Percentiles rank a stretch among this genome's conserved stretches.
Evolutionary conservation across 139 green algal species (phyloP).

Genomic region (Marvania coccoides): DNA sequence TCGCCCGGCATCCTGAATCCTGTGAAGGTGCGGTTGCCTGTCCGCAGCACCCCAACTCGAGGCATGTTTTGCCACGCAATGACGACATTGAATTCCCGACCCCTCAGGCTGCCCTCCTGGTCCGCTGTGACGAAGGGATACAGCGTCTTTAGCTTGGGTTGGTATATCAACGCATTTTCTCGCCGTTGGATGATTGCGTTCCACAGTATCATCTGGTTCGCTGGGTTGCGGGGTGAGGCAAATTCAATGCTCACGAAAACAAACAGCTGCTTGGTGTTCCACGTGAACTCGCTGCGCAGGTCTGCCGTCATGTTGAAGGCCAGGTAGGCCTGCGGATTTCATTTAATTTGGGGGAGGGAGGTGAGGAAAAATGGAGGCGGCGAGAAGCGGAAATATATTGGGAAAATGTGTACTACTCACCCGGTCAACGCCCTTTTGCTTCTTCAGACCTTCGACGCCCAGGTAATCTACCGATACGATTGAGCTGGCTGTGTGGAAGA

Average conservation of each 20-base stretch:
- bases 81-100: conserved; percentile 57
- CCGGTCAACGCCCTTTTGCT: background rate
- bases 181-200: conserved; percentile 57
- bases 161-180: conserved; percentile 36
- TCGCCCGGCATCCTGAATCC: conserved; percentile 3
- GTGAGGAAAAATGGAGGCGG: background rate
- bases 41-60: conserved; percentile 43
- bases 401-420: background rate
- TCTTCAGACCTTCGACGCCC: conserved; percentile 21
- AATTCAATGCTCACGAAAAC: conserved; percentile 53
- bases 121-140: conserved; percentile 70
- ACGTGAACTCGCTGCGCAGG: conserved; percentile 64
- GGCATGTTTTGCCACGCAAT: conserved; percentile 80
- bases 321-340: conserved; percentile 42
- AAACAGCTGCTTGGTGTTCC: conserved; percentile 88
- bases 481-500: conserved; percentile 8
- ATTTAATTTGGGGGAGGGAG: no score
- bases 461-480: background rate
- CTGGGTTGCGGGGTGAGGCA: conserved; percentile 27
- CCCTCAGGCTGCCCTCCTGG: conserved; percentile 45
- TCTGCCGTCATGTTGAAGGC: conserved; percentile 58
- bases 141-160: conserved; percentile 45
- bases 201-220: conserved; percentile 76
- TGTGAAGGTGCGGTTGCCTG: background rate
- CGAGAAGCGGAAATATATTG: background rate